Percentiles rank a stretch among this genome's conserved stretches.
Evolutionary conservation across 2,329 filamentous ascomycete species (phyloP).

Genomic region (Neodidymelliopsis sp.): DNA sequence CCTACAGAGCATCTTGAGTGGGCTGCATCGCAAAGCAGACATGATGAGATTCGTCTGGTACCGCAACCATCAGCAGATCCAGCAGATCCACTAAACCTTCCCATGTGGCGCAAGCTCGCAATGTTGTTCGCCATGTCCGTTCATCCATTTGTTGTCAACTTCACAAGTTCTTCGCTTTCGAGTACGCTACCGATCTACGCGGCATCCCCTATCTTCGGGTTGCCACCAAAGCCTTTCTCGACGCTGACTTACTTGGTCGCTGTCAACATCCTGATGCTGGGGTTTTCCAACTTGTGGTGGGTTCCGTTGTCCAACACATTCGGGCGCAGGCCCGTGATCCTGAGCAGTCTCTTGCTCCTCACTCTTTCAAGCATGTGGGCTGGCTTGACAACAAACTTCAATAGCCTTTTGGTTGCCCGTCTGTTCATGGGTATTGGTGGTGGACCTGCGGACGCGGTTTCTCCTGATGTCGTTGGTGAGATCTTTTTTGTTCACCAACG

Average conservation of each 20-base stretch:
- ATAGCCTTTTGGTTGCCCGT: conserved; percentile 49
- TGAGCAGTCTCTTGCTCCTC: conserved; percentile 46
- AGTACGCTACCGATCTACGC: conserved; percentile 48
- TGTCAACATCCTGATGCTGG: conserved; percentile 50
- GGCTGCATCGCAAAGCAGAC: conserved; percentile 39
- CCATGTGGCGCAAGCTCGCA: conserved; percentile 45
- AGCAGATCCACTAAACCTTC: conserved; percentile 52
- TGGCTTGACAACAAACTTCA: conserved; percentile 47
- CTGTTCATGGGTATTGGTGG: conserved; percentile 49
- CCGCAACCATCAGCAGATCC: conserved; percentile 51
- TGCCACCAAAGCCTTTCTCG: conserved; percentile 41
- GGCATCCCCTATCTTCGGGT: conserved; percentile 39
- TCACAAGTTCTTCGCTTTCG: conserved; percentile 47
- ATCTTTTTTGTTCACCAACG: conserved; percentile 54
- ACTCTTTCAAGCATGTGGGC: conserved; percentile 51
- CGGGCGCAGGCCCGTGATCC: conserved; percentile 49
- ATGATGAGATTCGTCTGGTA: conserved; percentile 49
- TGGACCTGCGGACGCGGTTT: conserved; percentile 50
- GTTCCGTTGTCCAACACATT: conserved; percentile 52
- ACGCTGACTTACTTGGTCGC: conserved; percentile 48
- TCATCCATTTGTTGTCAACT: conserved; percentile 49
- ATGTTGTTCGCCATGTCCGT: conserved; percentile 50
- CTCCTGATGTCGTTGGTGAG: conserved; percentile 52
- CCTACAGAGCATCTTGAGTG: conserved; percentile 39
- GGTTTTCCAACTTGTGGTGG: conserved; percentile 51